These are phyloP conservation scores for Rhizodiscina lignyota DNA, from an alignment of 495 filamentous ascomycete genomes.

Conservation along the genomic window DNA sequence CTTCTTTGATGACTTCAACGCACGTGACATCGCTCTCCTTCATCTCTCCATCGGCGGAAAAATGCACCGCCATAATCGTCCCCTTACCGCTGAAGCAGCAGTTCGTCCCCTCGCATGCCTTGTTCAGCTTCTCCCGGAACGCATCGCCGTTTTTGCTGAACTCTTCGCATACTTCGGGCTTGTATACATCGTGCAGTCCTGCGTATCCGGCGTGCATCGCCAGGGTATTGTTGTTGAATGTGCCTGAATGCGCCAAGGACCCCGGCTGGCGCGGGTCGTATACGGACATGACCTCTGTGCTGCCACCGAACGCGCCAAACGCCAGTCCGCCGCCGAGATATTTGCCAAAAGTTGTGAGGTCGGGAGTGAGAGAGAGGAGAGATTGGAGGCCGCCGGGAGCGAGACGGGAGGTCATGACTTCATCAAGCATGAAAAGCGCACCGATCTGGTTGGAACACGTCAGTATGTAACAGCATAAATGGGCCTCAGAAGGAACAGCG, in stretches of 20 bases:
- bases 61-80: conserved; percentile 24
- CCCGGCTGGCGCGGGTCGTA: conserved; percentile 30
- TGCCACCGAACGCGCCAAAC: conserved; percentile 47
- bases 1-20: conserved; percentile 11
- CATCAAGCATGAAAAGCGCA: conserved; percentile 49
- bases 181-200: conserved; percentile 27
- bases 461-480: too few species aligned
- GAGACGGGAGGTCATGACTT: conserved; percentile 47
- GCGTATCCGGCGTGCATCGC: conserved; percentile 37
- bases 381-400: conserved; percentile 28
- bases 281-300: conserved; percentile 32
- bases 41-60: conserved; percentile 10
- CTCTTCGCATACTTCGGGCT: conserved; percentile 18
- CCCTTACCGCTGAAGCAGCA: too few species aligned
- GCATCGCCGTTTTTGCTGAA: conserved; percentile 25
- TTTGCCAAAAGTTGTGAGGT: conserved; percentile 46
- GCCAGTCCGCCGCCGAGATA: conserved; percentile 45
- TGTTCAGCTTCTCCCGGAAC: conserved; percentile 17
- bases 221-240: conserved; percentile 52
- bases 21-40: conserved; percentile 7
- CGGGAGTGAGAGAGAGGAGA: conserved; percentile 27
- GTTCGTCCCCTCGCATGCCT: too few species aligned
- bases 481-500: too few species aligned
- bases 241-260: conserved; percentile 34
- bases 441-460: too few species aligned